These are phyloP conservation scores for Naganishia onofrii DNA, from an alignment of 768 basidiomycete genomes.

Conservation along the genomic window DNA sequence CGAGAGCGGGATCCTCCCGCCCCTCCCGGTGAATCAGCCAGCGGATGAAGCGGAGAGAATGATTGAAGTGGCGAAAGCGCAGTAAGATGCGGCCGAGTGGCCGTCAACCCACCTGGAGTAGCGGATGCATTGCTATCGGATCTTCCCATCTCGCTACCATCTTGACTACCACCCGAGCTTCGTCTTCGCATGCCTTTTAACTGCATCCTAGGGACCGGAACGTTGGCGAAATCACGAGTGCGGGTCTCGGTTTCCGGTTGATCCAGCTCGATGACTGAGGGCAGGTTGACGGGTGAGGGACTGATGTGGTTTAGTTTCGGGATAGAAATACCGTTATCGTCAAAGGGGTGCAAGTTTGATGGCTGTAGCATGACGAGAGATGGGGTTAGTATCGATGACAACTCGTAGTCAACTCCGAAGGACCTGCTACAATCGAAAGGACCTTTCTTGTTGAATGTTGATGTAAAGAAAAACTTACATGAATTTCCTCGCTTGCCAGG, in stretches of 20 bases:
- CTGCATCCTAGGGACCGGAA: neutral
- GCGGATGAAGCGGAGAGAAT: constrained; percentile 44
- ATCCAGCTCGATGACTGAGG: constrained; percentile 14
- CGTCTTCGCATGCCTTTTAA: constrained; percentile 13
- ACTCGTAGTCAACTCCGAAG: too few relatives aligned
- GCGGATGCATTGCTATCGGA: neutral
- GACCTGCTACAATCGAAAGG: neutral
- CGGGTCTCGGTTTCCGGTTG: neutral
- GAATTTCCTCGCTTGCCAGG: constrained; percentile 13
- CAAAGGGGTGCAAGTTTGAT: constrained; percentile 15
- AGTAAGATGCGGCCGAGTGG: constrained; percentile 35
- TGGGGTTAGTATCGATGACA: neutral
- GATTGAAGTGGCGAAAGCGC: constrained; percentile 48
- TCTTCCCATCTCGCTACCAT: constrained; percentile 6
- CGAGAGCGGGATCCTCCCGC: neutral
- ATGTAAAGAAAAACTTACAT: neutral
- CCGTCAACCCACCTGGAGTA: neutral
- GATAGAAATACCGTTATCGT: neutral
- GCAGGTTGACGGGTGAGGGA: constrained; percentile 13
- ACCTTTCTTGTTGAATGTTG: neutral
- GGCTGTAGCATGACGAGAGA: neutral
- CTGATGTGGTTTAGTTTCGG: constrained; percentile 20
- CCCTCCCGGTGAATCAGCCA: neutral
- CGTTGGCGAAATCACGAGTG: neutral
- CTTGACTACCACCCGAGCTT: constrained; percentile 8